These are phyloP conservation scores for Boletus fagicola DNA, from an alignment of 768 basidiomycete species.

Conservation along the genomic window DNA sequence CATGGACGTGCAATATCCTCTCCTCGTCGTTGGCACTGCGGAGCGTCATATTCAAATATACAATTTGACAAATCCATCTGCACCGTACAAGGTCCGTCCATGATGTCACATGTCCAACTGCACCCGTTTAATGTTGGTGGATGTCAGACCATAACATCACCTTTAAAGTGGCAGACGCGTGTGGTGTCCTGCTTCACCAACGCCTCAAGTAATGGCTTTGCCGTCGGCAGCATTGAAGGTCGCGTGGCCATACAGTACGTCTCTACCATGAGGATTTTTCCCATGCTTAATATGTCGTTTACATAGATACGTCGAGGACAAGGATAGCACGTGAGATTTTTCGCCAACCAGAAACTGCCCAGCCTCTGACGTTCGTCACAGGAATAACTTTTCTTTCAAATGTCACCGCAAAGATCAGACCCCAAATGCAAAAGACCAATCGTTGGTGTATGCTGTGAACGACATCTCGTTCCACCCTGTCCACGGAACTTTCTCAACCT, in stretches of 20 bases:
- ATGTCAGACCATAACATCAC: constrained; percentile 71
- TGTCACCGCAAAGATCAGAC: constrained; percentile 65
- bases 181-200: constrained; percentile 82
- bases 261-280: background rate
- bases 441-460: constrained; percentile 79
- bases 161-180: constrained; percentile 92
- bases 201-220: constrained; percentile 65
- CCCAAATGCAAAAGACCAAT: constrained; percentile 59
- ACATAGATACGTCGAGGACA: constrained; percentile 80
- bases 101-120: constrained; percentile 7
- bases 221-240: constrained; percentile 84
- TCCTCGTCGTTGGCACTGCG: constrained; percentile 91
- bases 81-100: constrained; percentile 65
- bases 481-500: constrained; percentile 83
- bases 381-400: constrained; percentile 87
- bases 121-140: constrained; percentile 2
- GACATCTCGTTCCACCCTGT: constrained; percentile 83
- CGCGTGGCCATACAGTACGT: constrained; percentile 94
- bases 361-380: constrained; percentile 21
- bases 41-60: constrained; percentile 90
- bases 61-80: constrained; percentile 79
- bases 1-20: constrained; percentile 75
- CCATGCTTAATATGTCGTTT: background rate
- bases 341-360: background rate
- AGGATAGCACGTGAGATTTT: constrained; percentile 61